Base-by-base conservation (phyloP, 129 eudicot genomes). In the Gnaphalium uliginosum region DNA sequence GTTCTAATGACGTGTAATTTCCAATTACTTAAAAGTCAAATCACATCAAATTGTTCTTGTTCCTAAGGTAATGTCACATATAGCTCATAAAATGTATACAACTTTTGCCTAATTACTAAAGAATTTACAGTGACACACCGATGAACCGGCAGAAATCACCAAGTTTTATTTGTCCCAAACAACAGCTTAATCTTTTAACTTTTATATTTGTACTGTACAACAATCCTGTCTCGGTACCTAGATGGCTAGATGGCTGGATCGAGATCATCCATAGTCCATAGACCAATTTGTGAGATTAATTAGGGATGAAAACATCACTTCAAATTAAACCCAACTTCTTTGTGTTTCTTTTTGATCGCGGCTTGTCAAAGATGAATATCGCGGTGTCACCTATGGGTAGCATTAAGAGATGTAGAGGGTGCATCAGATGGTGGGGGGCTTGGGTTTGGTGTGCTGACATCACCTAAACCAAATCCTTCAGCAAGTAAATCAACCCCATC, bases 391-490 rank as follows among this genome's bases (percentile, higher is more conserved):
- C 87, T 83, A 8, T 82, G 85, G 19, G 70, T 78, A 11, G 65
- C 51, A 57, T 75, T 76, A 11, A n/a, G 54, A 14, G 59, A 62
- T 54, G 79, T 41, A 69, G 76, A 14, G 39, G 89, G 88, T 23
- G 78, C 87, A 75, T 65, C 50, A 32, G 70, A 65, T 30, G 24
- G 70, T 32, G 41, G 70, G 41, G 81, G 73, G 22, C 74, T 83
- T 66, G 85, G 81, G 22, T 39, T 79, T 25, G 84, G 80, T 29
- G 81, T 69, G 57, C 84, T 68, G 54, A 82, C 69, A 50, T 79
- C 86, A 76, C 54, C 83, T 83, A 89, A 66, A 73, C 67, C 84
- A 67, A 82, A 83, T 21, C 78, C 86, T 66, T 89, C 90, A 32
- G 51, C 15, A 67, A 87, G 83, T 37, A 87, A 30, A 73, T 81